These are phyloP conservation scores for Erodium maritimum DNA, from an alignment of 345 rosid genomes.

Conservation along the genomic window DNA sequence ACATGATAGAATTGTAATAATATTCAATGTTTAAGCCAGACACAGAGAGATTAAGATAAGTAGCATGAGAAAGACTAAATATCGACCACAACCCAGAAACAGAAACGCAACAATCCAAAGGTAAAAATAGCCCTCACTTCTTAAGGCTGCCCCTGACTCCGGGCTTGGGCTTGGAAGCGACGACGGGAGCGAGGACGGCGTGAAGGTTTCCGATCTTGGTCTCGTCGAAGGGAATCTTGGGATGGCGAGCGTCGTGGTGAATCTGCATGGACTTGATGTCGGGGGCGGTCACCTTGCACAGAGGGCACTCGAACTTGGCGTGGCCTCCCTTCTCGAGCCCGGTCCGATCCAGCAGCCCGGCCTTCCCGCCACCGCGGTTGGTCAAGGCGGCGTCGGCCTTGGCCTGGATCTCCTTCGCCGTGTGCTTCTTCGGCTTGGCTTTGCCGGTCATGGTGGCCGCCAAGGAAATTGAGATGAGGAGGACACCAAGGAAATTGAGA, in stretches of 20 bases:
- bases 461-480: too few species aligned
- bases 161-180: conserved; percentile 18
- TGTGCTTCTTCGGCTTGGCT: conserved; percentile 99
- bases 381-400: conserved; percentile 90
- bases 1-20: too few species aligned
- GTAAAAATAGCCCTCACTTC: conserved; percentile 16
- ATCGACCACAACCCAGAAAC: too few species aligned
- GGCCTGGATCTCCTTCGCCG: conserved; percentile 83
- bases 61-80: too few species aligned
- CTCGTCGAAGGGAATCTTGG: conserved; percentile 69
- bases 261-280: conserved; percentile 83
- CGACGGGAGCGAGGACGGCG: conserved; percentile 10
- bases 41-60: too few species aligned
- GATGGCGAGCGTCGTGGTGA: conserved; percentile 86
- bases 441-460: conserved; percentile 69
- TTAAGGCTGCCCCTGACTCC: conserved; percentile 36
- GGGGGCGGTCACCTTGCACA: conserved; percentile 67
- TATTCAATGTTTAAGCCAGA: too few species aligned
- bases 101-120: too few species aligned
- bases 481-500: too few species aligned
- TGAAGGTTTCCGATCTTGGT: conserved; percentile 56
- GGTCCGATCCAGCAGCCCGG: conserved; percentile 61
- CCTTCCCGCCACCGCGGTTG: conserved; percentile 91
- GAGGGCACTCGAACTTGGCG: conserved; percentile 88
- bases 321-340: conserved; percentile 80